These are phyloP conservation scores for Pelargonium australe DNA, from an alignment of 441 rosid genomes.

Conservation along the genomic window DNA sequence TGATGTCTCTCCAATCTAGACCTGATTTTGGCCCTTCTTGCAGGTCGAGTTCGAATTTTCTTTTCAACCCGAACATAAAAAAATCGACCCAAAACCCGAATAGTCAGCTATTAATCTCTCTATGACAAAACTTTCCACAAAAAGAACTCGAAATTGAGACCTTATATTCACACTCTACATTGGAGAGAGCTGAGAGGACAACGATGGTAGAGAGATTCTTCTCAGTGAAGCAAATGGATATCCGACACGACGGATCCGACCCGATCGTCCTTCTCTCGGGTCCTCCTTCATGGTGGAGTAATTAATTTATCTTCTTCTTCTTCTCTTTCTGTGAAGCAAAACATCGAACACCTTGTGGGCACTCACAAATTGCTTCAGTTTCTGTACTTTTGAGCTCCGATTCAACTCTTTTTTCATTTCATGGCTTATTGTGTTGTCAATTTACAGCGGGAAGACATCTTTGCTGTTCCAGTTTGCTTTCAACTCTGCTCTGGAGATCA, in stretches of 20 bases:
- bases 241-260: constrained; percentile 20
- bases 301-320: background rate
- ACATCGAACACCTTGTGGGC: constrained; percentile 2
- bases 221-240: constrained; percentile 20
- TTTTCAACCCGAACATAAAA: too few relatives aligned
- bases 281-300: constrained; percentile 52
- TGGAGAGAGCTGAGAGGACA: background rate
- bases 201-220: constrained; percentile 58
- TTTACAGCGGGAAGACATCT: constrained; percentile 82
- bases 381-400: background rate
- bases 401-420: background rate
- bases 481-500: constrained; percentile 31
- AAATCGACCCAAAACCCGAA: too few relatives aligned
- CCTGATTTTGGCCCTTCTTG: too few relatives aligned
- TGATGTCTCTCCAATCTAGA: too few relatives aligned
- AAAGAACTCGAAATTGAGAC: too few relatives aligned
- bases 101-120: too few relatives aligned
- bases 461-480: constrained; percentile 71
- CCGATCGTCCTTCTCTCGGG: constrained; percentile 64
- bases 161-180: too few relatives aligned
- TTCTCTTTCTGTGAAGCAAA: background rate
- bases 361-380: background rate
- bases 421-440: background rate
- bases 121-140: too few relatives aligned
- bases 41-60: too few relatives aligned